These are phyloP conservation scores for Cyclostephanos invisitatus DNA, from an alignment of 108 stramenopile species.

Conservation along the genomic window DNA sequence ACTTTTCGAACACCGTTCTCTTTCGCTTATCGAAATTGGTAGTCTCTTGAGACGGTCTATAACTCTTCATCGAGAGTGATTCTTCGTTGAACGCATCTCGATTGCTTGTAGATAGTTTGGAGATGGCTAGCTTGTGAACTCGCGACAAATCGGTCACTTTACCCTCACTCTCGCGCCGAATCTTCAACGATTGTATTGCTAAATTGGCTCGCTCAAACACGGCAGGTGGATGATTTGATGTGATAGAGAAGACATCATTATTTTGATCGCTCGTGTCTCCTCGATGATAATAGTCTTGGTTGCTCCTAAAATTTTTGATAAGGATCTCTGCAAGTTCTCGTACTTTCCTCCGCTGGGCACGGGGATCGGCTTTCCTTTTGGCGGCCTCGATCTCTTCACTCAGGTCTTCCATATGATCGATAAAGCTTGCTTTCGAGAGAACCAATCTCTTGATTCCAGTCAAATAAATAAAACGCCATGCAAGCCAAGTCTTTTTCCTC, in stretches of 20 bases:
- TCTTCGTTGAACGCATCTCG: slow-evolving; percentile 70
- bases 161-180: slow-evolving; percentile 22
- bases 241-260: slow-evolving; percentile 45
- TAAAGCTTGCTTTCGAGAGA: slow-evolving; percentile 22
- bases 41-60: slow-evolving; percentile 42
- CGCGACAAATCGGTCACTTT: slow-evolving; percentile 35
- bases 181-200: slow-evolving; percentile 56
- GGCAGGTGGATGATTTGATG: slow-evolving; percentile 61
- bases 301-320: slow-evolving; percentile 57
- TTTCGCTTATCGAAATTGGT: slow-evolving; percentile 71
- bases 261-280: slow-evolving; percentile 18
- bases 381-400: slow-evolving; percentile 25
- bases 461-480: slow-evolving; percentile 35
- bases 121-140: slow-evolving; percentile 53
- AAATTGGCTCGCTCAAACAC: slow-evolving; percentile 73
- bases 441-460: slow-evolving; percentile 24
- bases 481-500: slow-evolving; percentile 31
- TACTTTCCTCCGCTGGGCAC: slow-evolving; percentile 57
- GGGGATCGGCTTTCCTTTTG: slow-evolving; percentile 35
- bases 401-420: slow-evolving; percentile 30
- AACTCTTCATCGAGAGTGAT: slow-evolving; percentile 73
- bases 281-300: slow-evolving; percentile 1
- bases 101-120: slow-evolving; percentile 51
- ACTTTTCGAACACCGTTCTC: slow-evolving; percentile 68
- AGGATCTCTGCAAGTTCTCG: slow-evolving; percentile 68